phyloP scores from a whole-genome alignment of 306 rosid species.

The Medicago lupulina region DNA sequence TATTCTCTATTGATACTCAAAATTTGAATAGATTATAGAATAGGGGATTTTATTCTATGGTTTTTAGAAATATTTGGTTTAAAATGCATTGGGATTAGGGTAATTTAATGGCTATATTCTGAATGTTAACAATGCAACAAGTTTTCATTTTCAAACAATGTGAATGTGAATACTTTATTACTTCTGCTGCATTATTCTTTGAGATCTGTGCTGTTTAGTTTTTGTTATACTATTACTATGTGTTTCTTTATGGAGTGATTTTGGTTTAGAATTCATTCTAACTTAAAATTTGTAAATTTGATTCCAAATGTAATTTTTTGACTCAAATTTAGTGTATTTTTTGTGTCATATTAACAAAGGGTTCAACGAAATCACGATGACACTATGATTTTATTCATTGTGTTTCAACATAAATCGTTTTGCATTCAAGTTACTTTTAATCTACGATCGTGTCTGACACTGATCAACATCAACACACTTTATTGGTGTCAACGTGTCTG shows the following conservation, averaged over 20 bases:
- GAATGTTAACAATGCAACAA: constrained; percentile 23
- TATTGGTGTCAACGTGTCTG: too few relatives aligned
- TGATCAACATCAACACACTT: too few relatives aligned
- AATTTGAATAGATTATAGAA: constrained; percentile 30
- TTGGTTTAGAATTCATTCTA: background rate
- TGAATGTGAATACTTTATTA: background rate
- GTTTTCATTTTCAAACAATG: background rate
- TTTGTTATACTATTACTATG: background rate
- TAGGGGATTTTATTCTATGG: background rate
- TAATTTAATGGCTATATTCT: constrained; percentile 24
- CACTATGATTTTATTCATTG: too few relatives aligned
- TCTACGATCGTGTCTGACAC: too few relatives aligned
- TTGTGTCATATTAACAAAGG: too few relatives aligned
- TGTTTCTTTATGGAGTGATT: background rate
- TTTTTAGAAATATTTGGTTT: constrained; percentile 7
- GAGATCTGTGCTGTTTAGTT: constrained; percentile 49
- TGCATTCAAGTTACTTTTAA: too few relatives aligned
- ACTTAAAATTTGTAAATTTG: background rate
- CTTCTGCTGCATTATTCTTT: constrained; percentile 12
- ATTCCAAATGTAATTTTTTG: background rate
- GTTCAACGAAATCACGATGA: too few relatives aligned
- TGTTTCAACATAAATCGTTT: too few relatives aligned
- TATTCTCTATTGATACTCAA: constrained; percentile 19
- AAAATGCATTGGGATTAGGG: constrained; percentile 48
- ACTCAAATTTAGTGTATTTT: background rate